phyloP scores from a whole-genome alignment of 2,329 filamentous ascomycete genomes.

The Tolypocladium tundrense region DNA sequence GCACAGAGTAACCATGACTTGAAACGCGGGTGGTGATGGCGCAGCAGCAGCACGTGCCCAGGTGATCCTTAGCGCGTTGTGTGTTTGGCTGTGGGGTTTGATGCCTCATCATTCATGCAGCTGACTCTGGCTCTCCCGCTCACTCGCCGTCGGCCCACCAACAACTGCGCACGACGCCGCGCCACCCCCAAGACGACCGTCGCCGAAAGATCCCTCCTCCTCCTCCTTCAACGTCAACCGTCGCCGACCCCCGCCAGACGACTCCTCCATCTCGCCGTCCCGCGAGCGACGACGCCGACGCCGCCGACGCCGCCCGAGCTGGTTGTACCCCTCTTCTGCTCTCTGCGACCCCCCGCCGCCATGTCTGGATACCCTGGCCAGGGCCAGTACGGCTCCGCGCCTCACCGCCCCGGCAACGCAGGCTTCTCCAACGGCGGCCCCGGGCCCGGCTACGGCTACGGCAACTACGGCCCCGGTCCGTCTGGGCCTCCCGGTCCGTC shows the following conservation, averaged over 20 bases:
- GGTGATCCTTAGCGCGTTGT: too few relatives aligned
- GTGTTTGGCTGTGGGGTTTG: too few relatives aligned
- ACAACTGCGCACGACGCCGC: background rate
- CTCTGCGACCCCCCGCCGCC: background rate
- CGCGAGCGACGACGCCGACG: background rate
- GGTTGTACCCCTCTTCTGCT: background rate
- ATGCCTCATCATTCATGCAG: too few relatives aligned
- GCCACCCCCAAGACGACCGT: background rate
- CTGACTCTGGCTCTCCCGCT: too few relatives aligned
- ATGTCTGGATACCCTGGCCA: slow-evolving; percentile 33
- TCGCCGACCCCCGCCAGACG: background rate
- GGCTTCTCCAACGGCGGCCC: slow-evolving; percentile 12
- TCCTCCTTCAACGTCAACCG: background rate
- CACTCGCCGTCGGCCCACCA: too few relatives aligned
- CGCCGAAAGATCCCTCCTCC: background rate
- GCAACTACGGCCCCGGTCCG: slow-evolving; percentile 14
- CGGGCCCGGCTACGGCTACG: slow-evolving; percentile 20
- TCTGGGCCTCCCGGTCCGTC: slow-evolving; percentile 11
- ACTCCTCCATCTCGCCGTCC: background rate
- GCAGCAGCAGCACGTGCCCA: too few relatives aligned
- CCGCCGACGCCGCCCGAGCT: background rate
- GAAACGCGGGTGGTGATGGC: too few relatives aligned
- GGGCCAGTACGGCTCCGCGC: slow-evolving; percentile 24
- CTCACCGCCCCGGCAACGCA: slow-evolving; percentile 19
- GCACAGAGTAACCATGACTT: too few relatives aligned